Base-by-base conservation (phyloP, 495 filamentous ascomycete genomes). In the Aspergillus indologenus region DNA sequence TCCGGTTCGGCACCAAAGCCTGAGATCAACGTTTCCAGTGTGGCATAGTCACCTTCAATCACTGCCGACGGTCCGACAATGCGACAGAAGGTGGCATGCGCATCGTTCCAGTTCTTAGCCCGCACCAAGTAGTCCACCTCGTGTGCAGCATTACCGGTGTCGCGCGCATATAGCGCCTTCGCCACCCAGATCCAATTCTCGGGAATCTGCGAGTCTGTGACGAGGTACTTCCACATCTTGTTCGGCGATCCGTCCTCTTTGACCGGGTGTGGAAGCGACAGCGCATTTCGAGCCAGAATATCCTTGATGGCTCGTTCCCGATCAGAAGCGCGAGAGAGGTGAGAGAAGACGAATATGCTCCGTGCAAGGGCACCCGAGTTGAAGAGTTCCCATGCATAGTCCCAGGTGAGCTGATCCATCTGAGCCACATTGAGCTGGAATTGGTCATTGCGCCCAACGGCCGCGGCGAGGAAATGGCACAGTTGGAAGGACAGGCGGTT, bases 401-500 rank as follows among this genome's bases (percentile, higher is more conserved):
- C 83, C 62, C 84, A 70, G 5, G 87, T 85, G 9, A 89, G 68
- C 40, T 81, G 77, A 64, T 96, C 89, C 4, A 85, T 81, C 67
- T 84, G 73, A 6, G 63, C 21, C 26, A 58, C 53, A 49, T 81
- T 66, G 40, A 75, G 61, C 17, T 67, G 62, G 52, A 78, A 62
- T 22, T 64, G 61, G 14, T 75, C 68, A 59, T 73, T 68, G 26
- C 81, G 80, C 1, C 82, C 79, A 5, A 81, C 74, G 23, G 87
- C 73, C 21, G 80, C 76, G n/a, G 74, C 51, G 43, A 90, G 76
- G 5, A 83, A 65, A 21, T 80, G 78, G 57, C 84, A 76, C 18
- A 98, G 79, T 64, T 96, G 91, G 85, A 92, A 98, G 29, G 85
- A 83, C 8, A 98, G 75, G 17, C 93, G 83, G 45, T 84, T 79